These are phyloP conservation scores for Teunomyces pallodes DNA, from an alignment of 805 yeast genomes.

Conservation along the genomic window DNA sequence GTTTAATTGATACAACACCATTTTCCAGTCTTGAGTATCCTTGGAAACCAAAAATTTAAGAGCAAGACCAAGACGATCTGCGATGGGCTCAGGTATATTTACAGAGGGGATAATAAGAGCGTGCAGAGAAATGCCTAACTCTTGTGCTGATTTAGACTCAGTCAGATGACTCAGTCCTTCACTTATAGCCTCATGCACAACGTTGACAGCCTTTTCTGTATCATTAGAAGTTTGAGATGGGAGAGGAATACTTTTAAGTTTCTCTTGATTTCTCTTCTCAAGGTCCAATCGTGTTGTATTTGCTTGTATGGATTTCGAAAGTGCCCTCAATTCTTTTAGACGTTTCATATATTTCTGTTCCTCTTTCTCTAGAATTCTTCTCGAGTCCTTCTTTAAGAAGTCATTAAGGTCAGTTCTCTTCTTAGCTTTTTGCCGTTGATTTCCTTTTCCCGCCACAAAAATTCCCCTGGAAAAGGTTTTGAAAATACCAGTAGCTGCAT, in stretches of 20 bases:
- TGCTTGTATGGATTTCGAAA: constrained; percentile 17
- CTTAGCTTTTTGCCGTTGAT: not conserved
- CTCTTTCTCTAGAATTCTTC: constrained; percentile 15
- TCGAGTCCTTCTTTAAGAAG: constrained; percentile 18
- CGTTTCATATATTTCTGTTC: constrained; percentile 22
- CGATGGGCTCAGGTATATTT: constrained; percentile 36
- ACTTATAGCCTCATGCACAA: constrained; percentile 11
- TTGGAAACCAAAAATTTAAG: constrained; percentile 37
- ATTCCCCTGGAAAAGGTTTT: not conserved
- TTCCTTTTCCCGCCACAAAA: constrained; percentile 1
- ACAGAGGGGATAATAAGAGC: constrained; percentile 17
- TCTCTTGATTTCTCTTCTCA: constrained; percentile 15
- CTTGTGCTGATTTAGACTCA: not conserved
- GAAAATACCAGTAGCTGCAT: not conserved
- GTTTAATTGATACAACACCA: constrained; percentile 40
- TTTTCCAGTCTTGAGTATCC: constrained; percentile 45
- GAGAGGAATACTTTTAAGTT: constrained; percentile 13
- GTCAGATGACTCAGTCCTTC: not conserved
- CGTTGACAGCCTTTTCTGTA: constrained; percentile 6
- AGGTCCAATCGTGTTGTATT: constrained; percentile 4
- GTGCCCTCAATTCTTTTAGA: constrained; percentile 24
- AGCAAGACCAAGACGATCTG: constrained; percentile 38
- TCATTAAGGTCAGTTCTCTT: constrained; percentile 3
- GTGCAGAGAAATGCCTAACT: constrained; percentile 10
- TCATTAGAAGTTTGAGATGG: constrained; percentile 15